phyloP scores from a whole-genome alignment of 495 filamentous ascomycete species.

The Lepidopterella palustris region DNA sequence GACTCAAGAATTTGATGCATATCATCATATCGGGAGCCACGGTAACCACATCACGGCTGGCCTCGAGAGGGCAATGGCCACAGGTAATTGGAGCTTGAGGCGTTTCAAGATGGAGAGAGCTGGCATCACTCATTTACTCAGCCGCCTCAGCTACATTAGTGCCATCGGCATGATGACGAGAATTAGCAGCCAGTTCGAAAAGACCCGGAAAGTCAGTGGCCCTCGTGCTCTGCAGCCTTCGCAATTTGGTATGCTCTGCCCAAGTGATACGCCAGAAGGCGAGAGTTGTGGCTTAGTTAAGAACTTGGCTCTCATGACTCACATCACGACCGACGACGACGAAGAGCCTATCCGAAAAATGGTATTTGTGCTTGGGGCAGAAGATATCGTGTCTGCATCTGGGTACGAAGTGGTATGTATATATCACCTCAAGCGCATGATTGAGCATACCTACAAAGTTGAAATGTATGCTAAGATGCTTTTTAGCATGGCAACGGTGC shows the following conservation, averaged over 20 bases:
- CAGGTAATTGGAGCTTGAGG: conserved; percentile 94
- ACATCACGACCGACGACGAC: conserved; percentile 93
- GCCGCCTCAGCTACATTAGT: conserved; percentile 90
- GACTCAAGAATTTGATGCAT: conserved; percentile 78
- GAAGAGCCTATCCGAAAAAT: conserved; percentile 78
- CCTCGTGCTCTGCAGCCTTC: conserved; percentile 94
- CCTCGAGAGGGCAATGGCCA: conserved; percentile 89
- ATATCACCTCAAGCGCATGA: too few species aligned
- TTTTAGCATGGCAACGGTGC: conserved; percentile 69
- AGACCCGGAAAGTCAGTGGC: conserved; percentile 91
- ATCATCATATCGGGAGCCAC: conserved; percentile 65
- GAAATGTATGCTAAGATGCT: too few species aligned
- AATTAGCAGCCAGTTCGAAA: conserved; percentile 97
- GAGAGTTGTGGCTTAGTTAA: conserved; percentile 97
- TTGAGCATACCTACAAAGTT: too few species aligned
- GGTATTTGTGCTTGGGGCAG: conserved; percentile 69
- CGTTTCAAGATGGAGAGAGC: conserved; percentile 98
- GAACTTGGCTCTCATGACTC: conserved; percentile 97
- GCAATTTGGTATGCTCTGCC: conserved; percentile 95
- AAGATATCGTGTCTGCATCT: conserved; percentile 64
- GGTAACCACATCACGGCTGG: conserved; percentile 78
- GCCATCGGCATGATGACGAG: conserved; percentile 99
- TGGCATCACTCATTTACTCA: conserved; percentile 93
- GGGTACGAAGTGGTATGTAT: conserved; percentile 54
- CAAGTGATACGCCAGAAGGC: conserved; percentile 95